Base-by-base conservation (phyloP, 257 asterid species). In the Plantago elongata region DNA sequence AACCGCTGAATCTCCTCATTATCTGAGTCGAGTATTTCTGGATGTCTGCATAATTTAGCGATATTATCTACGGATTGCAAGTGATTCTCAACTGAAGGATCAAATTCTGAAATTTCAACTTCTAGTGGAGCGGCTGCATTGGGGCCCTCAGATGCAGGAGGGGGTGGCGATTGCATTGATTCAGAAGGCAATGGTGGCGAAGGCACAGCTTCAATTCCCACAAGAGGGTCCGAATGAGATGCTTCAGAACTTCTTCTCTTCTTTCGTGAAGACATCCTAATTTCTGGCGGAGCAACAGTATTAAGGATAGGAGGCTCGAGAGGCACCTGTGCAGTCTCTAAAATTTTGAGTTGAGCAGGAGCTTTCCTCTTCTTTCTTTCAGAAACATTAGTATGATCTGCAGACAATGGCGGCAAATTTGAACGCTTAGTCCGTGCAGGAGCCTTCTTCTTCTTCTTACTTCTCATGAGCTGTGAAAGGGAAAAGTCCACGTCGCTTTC, bases 81-180 rank as follows among this genome's bases (percentile, higher is more conserved):
- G 89, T 89, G 94, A 77, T 87, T 85, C 65, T 87, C 85, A 1
- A 82, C 79, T n/a, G 97, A 84, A 65, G 76, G 72, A 66, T 87
- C 89, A 45, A 87, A 83, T 66, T 79, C 71, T 11, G 94, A 85
- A 45, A 81, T 82, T 34, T 55, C 16, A 12, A 77, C 71, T 51
- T 63, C 74, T 12, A 68, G 77, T 9, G 75, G 54, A 59, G 69
- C 47, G 12, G 72, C 55, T 27, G 43, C 55, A 27, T 57, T 11
- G 68, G 30, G 45, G 16, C 38, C 27, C 38, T 69, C 61, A 45
- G 22, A 72, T 56, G 45, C 52, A n/a, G 45, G 38, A 42, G 76
- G 54, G 43, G 55, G 54, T 60, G 46, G 3, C 10, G 11, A 7
- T 1, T 22, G 27, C 27, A 22, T 22, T 34, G 40, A 34, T 34